phyloP scores from a whole-genome alignment of 805 yeast genomes.

The Limtongozyma cylindracea region DNA sequence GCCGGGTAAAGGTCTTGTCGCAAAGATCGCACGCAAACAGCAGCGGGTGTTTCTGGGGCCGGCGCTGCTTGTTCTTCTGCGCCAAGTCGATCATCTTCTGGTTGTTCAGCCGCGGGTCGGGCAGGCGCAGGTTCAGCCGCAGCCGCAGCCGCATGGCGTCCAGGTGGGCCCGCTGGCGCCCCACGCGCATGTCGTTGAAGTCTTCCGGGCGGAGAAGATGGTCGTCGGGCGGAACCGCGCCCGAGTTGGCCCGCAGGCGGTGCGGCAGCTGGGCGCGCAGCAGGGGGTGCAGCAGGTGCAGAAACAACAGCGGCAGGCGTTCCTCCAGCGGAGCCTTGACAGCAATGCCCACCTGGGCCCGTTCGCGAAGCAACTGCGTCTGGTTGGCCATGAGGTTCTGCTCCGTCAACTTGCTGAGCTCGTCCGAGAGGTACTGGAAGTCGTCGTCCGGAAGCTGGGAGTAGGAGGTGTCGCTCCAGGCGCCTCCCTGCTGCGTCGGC shows the following conservation, averaged over 20 bases:
- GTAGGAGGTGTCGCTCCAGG: too few relatives aligned
- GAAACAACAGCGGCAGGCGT: conserved; percentile 29
- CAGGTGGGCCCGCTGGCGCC: conserved; percentile 11
- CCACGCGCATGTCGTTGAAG: conserved; percentile 13
- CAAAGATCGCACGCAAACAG: conserved; percentile 63
- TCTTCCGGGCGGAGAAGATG: conserved; percentile 10
- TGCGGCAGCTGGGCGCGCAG: conserved; percentile 1
- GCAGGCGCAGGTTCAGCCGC: conserved; percentile 3
- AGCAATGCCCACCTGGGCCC: too few relatives aligned
- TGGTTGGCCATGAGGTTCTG: too few relatives aligned
- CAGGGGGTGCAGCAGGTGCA: conserved; percentile 17
- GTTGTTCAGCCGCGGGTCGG: conserved; percentile 4
- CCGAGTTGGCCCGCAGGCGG: conserved; percentile 1
- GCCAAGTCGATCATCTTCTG: conserved; percentile 47
- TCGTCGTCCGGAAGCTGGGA: too few relatives aligned
- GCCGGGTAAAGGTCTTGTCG: conserved; percentile 72
- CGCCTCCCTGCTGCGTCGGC: too few relatives aligned
- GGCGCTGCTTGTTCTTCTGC: conserved; percentile 22
- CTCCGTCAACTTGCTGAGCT: too few relatives aligned
- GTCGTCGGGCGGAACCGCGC: conserved; percentile 1
- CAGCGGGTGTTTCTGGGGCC: conserved; percentile 49
- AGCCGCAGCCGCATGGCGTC: conserved; percentile 7
- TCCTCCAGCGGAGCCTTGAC: conserved; percentile 8
- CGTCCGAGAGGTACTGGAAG: too few relatives aligned
- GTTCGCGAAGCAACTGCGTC: too few relatives aligned